A percentile compares a stretch with the other conserved stretches of the same genome.
phyloP scores from a whole-genome alignment of 805 yeast genomes.

The Metschnikowia borealis region DNA sequence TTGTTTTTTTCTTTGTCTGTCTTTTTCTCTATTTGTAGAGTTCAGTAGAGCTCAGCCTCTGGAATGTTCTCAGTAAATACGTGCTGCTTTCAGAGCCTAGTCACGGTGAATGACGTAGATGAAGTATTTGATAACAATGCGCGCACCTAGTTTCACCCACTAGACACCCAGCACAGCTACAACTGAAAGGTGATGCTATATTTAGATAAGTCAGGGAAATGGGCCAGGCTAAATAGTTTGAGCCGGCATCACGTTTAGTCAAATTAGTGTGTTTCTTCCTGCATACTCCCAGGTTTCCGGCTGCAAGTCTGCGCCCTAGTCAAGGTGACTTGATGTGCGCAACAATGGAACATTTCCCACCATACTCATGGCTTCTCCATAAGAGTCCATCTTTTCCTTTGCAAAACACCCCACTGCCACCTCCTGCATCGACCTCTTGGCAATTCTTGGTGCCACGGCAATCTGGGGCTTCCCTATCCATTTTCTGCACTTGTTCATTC shows the following conservation, averaged over 20 bases:
- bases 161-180: too few species aligned
- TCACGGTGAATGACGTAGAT: too few species aligned
- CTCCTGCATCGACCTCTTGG: background rate
- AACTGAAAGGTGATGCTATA: too few species aligned
- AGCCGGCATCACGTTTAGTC: too few species aligned
- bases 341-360: background rate
- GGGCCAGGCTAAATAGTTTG: background rate
- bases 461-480: background rate
- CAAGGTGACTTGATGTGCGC: background rate
- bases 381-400: background rate
- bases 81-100: too few species aligned
- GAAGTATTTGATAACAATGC: too few species aligned
- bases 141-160: too few species aligned
- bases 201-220: background rate
- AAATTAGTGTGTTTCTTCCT: background rate
- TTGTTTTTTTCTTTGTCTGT: too few species aligned
- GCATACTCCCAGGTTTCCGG: background rate
- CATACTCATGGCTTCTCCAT: background rate
- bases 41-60: too few species aligned
- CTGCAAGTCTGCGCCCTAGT: conserved; percentile 1
- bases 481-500: background rate
- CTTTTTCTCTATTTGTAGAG: too few species aligned
- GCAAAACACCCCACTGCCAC: too few species aligned
- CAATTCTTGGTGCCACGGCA: background rate
- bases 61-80: too few species aligned